Base-by-base conservation (phyloP, 1,139 yeast genomes). In the Yamadazyma kanchanaburiensis region DNA sequence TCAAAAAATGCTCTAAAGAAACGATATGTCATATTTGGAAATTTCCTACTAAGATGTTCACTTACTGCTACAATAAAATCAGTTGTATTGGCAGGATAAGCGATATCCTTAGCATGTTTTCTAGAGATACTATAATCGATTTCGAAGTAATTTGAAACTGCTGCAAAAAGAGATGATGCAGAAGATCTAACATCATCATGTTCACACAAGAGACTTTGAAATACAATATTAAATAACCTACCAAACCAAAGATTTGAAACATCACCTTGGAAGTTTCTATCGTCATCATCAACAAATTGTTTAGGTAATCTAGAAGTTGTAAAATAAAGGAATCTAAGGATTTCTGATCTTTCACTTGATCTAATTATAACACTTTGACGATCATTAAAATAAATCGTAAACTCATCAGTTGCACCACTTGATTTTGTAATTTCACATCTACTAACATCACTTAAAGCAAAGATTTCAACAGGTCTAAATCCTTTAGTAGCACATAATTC, bases 41-140 rank as follows among this genome's bases (percentile, higher is more conserved):
- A 72, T 10, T 67, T 57, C 6, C 45, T 42, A 0, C 95, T 73
- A 15, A 86, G 57, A 24, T 71, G 68, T n/a, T 64, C 60, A 3
- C 91, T 77, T 6, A 83, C 62, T 0, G 77, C 58, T 4, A 74
- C 72, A 10, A 84, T 76, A 56, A 81, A 81, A 12, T 77, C 72
- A 5, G 80, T 70, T 24, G 80, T 75, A 46, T 83, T 83, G 24
- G 75, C 72, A 0, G 95, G 95, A 42, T 84, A 79, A n/a, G 80
- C 74, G 11, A 82, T 68, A 24, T 76, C 83, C 11, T 73, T 70
- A 1, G 86, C 75, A 32, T 75, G 72, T 21, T 66, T 66, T 18
- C 77, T 63, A 10, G 73, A 69, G 16, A 77, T 68, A 1, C 85
- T 87, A 43, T 80, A 70, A 30, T 78, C 75, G 27, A 86, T 55